Evolutionary conservation across 176 grass and related monocot genomes (phyloP), one percentile per base, ranked within the genome.

Genomic region (Ananas comosus): DNA sequence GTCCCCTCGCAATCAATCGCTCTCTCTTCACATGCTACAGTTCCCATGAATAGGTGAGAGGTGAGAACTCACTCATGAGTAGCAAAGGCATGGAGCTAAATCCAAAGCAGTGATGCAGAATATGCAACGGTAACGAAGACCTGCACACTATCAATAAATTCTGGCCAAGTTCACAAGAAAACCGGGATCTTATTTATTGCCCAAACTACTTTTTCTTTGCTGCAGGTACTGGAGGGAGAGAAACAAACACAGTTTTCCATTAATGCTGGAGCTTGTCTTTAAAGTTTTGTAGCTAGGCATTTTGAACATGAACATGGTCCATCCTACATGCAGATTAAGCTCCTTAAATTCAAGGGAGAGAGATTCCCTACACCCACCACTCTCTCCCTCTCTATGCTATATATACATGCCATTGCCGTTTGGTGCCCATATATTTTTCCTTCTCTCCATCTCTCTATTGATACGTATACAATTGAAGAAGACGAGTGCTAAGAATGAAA

Each of bases 181-280:
- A 42, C 5, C 33, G 33, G 33, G 33, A 42, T 42, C 33, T 42
- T 42, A 42, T 42, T 42, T 42, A 42, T 42, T 42, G 33, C 33
- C 33, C 4, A 42, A 42, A 42, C 33, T 42, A 42, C 5, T 33
- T 33, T 7, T 42, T 7, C 33, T 42, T 6, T 42, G 33, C 33
- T 42, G 6, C n/a, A n/a, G 33, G 33, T 42, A 42, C 33, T 42
- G 16, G 42, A 49, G 71, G 21, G 47, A 50, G 54, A 24, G 56
- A 64, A 19, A 74, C 56, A 64, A 4, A 12, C 10, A 23, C 9
- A 23, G 48, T 64, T 74, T 64, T 23, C 72, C 51, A 74, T 74
- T 74, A 74, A 63, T 74, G 72, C 72, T 74, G 33, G 56, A 74
- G 72, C 72, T 58, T 64, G 72, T 64, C 72, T 74, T 64, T 50